A percentile compares a stretch with the other conserved stretches of the same genome.
Conservation (phyloP, 1,139 yeast species). For the Pneumocystis carinii region DNA sequence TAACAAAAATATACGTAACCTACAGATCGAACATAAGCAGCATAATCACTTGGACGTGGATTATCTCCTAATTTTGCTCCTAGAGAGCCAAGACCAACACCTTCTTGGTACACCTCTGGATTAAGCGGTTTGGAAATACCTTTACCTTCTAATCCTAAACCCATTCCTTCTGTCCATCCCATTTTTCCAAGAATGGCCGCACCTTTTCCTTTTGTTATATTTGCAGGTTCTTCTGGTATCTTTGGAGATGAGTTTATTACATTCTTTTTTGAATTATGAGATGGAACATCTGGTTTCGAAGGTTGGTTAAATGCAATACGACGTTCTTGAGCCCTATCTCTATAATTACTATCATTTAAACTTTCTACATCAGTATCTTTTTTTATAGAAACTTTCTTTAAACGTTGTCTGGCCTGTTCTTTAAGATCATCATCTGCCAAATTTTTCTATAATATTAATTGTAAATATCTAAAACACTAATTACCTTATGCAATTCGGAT, state of each 20-base stretch:
- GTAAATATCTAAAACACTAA: neutral
- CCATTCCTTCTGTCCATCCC: conserved; percentile 2
- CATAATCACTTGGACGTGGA: neutral
- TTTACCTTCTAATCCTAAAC: neutral
- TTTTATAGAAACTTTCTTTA: neutral
- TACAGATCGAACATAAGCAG: neutral
- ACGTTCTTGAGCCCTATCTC: conserved; percentile 2
- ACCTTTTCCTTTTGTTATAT: neutral
- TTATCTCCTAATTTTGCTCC: conserved; percentile 1
- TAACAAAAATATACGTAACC: neutral
- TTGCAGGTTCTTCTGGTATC: neutral
- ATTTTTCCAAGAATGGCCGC: neutral
- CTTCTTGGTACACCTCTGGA: neutral
- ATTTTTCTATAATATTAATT: neutral
- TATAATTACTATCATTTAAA: neutral
- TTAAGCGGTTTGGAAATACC: neutral
- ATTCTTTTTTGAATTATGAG: neutral
- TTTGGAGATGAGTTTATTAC: neutral
- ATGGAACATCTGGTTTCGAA: neutral
- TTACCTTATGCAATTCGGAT: conserved; percentile 12
- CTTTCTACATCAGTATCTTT: neutral
- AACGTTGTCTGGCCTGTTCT: neutral
- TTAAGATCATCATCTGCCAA: neutral
- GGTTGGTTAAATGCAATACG: conserved; percentile 1
- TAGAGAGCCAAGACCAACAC: neutral